phyloP scores from a whole-genome alignment of 2,329 filamentous ascomycete genomes.

The Zymoseptoria ardabiliae region DNA sequence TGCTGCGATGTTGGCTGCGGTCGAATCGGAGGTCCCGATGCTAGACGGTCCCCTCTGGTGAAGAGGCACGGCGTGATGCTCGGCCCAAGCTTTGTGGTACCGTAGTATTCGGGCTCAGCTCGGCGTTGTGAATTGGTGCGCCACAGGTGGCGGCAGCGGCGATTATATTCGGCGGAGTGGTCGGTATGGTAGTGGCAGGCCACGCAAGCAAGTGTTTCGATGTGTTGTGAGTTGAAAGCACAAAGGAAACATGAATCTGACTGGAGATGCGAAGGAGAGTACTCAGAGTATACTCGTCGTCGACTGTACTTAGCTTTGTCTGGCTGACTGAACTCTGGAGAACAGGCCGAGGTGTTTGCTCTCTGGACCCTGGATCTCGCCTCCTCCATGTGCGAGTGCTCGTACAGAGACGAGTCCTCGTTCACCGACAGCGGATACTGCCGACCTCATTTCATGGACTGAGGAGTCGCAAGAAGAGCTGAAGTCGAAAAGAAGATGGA shows the following conservation, averaged over 20 bases:
- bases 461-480: background rate
- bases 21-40: background rate
- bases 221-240: background rate
- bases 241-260: background rate
- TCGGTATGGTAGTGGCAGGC: background rate
- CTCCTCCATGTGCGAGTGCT: background rate
- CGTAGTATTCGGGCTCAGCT: background rate
- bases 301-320: background rate
- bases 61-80: background rate
- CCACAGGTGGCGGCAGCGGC: background rate
- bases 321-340: background rate
- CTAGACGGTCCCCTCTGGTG: background rate
- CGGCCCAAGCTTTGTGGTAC: background rate
- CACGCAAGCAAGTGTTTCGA: background rate
- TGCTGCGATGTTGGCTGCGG: constrained; percentile 9
- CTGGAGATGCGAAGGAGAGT: background rate
- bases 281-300: background rate
- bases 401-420: background rate
- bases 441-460: background rate
- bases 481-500: background rate
- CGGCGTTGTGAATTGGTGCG: background rate
- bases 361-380: background rate
- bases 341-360: background rate
- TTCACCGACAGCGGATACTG: background rate
- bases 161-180: background rate